Evolutionary conservation across 257 asterid species (phyloP).

Genomic region (Solanum sejunctum): DNA sequence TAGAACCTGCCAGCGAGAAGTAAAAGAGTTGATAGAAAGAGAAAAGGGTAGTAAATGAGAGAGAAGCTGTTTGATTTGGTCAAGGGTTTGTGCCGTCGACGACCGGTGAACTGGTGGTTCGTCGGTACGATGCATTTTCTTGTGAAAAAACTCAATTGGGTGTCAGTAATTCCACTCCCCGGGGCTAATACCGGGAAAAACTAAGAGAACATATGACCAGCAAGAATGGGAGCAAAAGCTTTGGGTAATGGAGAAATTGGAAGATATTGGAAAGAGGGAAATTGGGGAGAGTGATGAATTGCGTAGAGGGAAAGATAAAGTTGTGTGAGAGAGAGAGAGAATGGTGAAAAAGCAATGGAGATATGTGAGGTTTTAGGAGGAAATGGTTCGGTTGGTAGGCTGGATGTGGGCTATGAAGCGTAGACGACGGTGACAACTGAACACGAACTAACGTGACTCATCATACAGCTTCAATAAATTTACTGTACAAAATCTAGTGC

Average conservation of each 20-base stretch:
- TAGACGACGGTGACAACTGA: neutral
- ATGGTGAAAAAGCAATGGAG: neutral
- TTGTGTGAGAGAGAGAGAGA: neutral
- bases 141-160: neutral
- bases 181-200: neutral
- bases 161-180: neutral
- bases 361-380: neutral
- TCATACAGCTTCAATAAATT: no score
- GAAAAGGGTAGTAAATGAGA: constrained; percentile 39
- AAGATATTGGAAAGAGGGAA: neutral
- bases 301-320: neutral
- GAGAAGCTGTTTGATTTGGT: constrained; percentile 21
- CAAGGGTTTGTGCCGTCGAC: constrained; percentile 29
- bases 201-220: neutral
- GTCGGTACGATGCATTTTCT: neutral
- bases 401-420: neutral
- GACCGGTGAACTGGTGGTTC: constrained; percentile 6
- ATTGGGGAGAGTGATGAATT: neutral
- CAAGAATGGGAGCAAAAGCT: neutral
- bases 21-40: constrained; percentile 36
- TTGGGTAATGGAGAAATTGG: neutral
- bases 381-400: neutral
- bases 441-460: neutral
- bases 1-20: constrained; percentile 63
- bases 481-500: no score